Evolutionary conservation across 306 rosid species (phyloP).

Genomic region (Trifolium pratense): DNA sequence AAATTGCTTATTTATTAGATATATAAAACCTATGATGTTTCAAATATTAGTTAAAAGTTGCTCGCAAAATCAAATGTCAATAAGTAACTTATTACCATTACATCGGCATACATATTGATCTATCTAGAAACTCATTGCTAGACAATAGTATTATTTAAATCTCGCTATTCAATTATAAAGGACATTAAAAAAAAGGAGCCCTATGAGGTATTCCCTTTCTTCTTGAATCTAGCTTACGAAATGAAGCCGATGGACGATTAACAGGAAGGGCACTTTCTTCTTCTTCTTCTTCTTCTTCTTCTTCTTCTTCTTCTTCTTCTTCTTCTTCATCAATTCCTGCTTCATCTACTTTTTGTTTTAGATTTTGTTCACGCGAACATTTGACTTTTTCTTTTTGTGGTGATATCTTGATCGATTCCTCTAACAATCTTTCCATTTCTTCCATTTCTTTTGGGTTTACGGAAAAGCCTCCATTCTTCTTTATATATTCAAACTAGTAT

Average conservation of each 20-base stretch:
- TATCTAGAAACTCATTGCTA: not conserved
- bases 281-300: not conserved
- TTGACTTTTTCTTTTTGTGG: not conserved
- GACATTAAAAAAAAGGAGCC: constrained; percentile 6
- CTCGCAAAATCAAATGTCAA: not conserved
- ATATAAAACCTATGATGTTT: no score
- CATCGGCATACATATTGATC: not conserved
- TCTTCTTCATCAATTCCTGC: not conserved
- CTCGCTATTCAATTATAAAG: not conserved
- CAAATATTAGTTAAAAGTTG: not conserved
- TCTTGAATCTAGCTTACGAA: not conserved
- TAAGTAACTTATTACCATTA: not conserved
- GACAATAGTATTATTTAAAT: not conserved
- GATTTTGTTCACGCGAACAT: not conserved
- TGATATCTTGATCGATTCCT: not conserved
- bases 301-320: not conserved
- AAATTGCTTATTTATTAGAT: not conserved
- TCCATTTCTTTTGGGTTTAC: no score
- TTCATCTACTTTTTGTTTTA: not conserved
- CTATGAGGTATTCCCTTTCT: not conserved
- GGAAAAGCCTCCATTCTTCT: no score
- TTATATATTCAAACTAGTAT: no score
- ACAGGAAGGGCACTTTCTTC: not conserved
- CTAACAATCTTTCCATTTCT: not conserved
- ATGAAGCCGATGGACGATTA: not conserved